Evolutionary conservation across 1,284 basidiomycete species (phyloP).

Genomic region (Fomitopsis palustris): DNA sequence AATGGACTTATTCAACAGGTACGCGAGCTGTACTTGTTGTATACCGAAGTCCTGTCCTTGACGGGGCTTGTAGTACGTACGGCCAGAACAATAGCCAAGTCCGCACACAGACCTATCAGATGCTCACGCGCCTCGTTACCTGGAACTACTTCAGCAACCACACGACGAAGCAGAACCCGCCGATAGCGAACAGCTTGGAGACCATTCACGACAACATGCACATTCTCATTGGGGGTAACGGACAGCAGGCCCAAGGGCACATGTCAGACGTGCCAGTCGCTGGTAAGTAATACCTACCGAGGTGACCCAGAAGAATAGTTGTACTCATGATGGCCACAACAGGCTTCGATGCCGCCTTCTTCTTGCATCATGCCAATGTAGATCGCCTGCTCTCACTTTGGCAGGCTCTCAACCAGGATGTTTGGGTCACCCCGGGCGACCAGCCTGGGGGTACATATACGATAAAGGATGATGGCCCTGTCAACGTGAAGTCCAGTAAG

Average conservation of each 20-base stretch:
- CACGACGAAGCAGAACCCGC: conserved; percentile 31
- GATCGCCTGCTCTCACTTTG: conserved; percentile 44
- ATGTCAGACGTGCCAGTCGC: conserved; percentile 38
- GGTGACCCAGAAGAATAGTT: not conserved
- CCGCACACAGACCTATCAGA: conserved; percentile 31
- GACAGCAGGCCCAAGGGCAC: conserved; percentile 27
- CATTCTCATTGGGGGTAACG: conserved; percentile 33
- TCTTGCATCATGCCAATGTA: conserved; percentile 46
- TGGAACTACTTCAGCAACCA: conserved; percentile 48
- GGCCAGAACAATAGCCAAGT: conserved; percentile 7
- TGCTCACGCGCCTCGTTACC: conserved; percentile 34
- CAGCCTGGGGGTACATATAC: conserved; percentile 34
- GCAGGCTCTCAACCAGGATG: conserved; percentile 38
- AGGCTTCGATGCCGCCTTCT: conserved; percentile 51
- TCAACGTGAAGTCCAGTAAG: conserved; percentile 35
- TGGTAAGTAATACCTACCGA: conserved; percentile 15
- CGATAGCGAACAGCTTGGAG: conserved; percentile 43
- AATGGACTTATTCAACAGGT: conserved; percentile 30
- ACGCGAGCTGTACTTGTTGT: conserved; percentile 1
- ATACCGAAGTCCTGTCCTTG: not conserved
- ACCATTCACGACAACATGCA: conserved; percentile 47
- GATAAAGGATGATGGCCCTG: conserved; percentile 23
- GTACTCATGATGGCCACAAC: not conserved
- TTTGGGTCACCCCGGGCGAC: conserved; percentile 33
- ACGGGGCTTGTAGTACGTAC: not conserved